Percentiles rank a stretch among this genome's conserved stretches.
phyloP scores from a whole-genome alignment of 2,329 filamentous ascomycete genomes.

The Exophiala sideris region DNA sequence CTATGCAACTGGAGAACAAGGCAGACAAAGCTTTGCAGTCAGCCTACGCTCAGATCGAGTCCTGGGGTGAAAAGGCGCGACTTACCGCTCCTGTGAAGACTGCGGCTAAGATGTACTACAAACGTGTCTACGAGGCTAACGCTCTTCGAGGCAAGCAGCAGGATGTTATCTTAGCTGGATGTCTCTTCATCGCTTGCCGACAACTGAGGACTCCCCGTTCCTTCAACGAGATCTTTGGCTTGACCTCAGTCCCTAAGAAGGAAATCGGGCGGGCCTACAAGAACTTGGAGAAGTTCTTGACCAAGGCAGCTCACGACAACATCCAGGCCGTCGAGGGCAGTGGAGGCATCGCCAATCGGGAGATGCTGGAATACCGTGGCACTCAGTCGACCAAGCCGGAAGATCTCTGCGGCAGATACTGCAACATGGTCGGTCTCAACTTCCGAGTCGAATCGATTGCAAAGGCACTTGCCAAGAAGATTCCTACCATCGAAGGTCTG shows the following conservation, averaged over 20 bases:
- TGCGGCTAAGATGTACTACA: constrained; percentile 91
- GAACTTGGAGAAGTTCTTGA: constrained; percentile 78
- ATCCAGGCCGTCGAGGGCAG: constrained; percentile 48
- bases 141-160: constrained; percentile 93
- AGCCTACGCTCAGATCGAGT: constrained; percentile 84
- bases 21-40: constrained; percentile 74
- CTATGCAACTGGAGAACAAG: constrained; percentile 77
- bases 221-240: constrained; percentile 88
- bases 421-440: constrained; percentile 73
- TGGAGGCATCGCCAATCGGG: constrained; percentile 54
- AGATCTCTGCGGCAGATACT: constrained; percentile 85
- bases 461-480: constrained; percentile 71
- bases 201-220: constrained; percentile 83
- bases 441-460: constrained; percentile 77
- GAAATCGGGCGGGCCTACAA: constrained; percentile 97
- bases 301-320: constrained; percentile 57
- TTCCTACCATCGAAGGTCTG: constrained; percentile 72
- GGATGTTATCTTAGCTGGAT: constrained; percentile 90
- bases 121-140: constrained; percentile 87
- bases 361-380: constrained; percentile 61
- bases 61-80: constrained; percentile 79
- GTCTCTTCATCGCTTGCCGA: constrained; percentile 95
- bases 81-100: constrained; percentile 79
- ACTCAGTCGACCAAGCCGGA: constrained; percentile 75
- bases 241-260: constrained; percentile 94